These are phyloP conservation scores for Fusarium algeriense DNA, from an alignment of 2,329 filamentous ascomycete genomes.

Conservation along the genomic window DNA sequence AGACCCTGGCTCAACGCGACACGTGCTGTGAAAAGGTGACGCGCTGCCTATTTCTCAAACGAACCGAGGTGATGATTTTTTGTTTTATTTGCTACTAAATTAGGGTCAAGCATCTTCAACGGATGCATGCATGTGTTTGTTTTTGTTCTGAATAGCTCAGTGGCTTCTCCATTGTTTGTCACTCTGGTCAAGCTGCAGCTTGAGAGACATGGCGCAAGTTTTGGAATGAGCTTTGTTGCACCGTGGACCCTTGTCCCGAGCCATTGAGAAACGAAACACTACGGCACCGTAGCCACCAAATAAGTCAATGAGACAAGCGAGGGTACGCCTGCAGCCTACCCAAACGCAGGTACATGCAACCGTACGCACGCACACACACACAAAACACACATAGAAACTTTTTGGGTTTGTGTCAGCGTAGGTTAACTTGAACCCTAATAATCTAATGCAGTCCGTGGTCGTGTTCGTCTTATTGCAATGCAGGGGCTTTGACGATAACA, in stretches of 20 bases:
- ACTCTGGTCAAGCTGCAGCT: slow-evolving; percentile 13
- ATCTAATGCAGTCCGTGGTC: slow-evolving; percentile 4
- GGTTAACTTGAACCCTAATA: slow-evolving; percentile 11
- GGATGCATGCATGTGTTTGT: neutral
- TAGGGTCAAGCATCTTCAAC: slow-evolving; percentile 11
- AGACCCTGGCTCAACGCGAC: slow-evolving; percentile 30
- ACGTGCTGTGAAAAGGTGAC: slow-evolving; percentile 41
- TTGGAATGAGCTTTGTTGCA: slow-evolving; percentile 35
- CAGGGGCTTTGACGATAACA: slow-evolving; percentile 4
- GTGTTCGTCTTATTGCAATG: slow-evolving; percentile 11
- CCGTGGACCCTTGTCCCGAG: slow-evolving; percentile 25
- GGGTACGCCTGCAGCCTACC: slow-evolving; percentile 19
- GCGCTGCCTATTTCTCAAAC: slow-evolving; percentile 27
- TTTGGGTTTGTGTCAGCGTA: slow-evolving; percentile 11
- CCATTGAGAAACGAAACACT: slow-evolving; percentile 42
- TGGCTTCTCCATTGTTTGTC: slow-evolving; percentile 13
- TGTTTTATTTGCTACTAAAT: slow-evolving; percentile 6
- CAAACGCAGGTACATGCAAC: slow-evolving; percentile 32
- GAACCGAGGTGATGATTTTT: slow-evolving; percentile 2
- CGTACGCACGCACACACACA: neutral
- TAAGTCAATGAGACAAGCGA: slow-evolving; percentile 32
- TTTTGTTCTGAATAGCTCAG: slow-evolving; percentile 6
- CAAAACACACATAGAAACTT: slow-evolving; percentile 7
- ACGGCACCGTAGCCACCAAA: slow-evolving; percentile 27
- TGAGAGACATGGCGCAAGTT: slow-evolving; percentile 15